Conservation (phyloP, 805 yeast species). For the Huiozyma sinensis region DNA sequence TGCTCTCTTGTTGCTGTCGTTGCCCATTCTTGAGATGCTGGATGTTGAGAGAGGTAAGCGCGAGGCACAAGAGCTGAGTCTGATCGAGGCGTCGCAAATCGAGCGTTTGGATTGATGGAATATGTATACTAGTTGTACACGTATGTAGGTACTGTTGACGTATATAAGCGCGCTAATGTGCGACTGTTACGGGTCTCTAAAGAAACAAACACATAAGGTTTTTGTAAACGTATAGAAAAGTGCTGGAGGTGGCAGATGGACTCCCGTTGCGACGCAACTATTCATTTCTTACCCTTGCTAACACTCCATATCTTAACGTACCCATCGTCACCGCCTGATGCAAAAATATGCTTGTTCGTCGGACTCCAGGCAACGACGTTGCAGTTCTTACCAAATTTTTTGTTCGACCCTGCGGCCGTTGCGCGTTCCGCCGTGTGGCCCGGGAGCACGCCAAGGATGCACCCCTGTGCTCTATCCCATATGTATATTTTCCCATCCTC, state of each 20-base stretch:
- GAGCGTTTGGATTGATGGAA: background rate
- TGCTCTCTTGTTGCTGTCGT: constrained; percentile 39
- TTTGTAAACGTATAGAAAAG: too few species aligned
- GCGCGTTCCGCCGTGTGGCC: constrained; percentile 20
- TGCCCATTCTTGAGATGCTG: constrained; percentile 45
- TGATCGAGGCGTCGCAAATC: constrained; percentile 3
- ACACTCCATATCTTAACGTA: constrained; percentile 60
- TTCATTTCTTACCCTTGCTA: constrained; percentile 12
- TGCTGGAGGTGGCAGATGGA: too few species aligned
- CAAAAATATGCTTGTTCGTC: constrained; percentile 41
- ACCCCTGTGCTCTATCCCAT: constrained; percentile 69
- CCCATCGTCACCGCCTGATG: constrained; percentile 78
- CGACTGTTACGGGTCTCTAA: too few species aligned
- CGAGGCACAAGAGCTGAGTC: constrained; percentile 38
- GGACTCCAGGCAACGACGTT: constrained; percentile 76
- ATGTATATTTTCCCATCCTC: constrained; percentile 71
- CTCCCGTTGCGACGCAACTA: too few species aligned
- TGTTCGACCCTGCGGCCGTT: constrained; percentile 4
- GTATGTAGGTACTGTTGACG: background rate
- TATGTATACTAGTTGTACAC: background rate
- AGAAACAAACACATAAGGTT: too few species aligned
- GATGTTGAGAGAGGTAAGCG: constrained; percentile 52
- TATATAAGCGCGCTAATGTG: too few species aligned
- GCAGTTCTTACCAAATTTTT: constrained; percentile 32
- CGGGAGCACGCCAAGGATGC: constrained; percentile 36